Conservation (phyloP, 1,139 yeast genomes). For the Sugiyamaella japonica region DNA sequence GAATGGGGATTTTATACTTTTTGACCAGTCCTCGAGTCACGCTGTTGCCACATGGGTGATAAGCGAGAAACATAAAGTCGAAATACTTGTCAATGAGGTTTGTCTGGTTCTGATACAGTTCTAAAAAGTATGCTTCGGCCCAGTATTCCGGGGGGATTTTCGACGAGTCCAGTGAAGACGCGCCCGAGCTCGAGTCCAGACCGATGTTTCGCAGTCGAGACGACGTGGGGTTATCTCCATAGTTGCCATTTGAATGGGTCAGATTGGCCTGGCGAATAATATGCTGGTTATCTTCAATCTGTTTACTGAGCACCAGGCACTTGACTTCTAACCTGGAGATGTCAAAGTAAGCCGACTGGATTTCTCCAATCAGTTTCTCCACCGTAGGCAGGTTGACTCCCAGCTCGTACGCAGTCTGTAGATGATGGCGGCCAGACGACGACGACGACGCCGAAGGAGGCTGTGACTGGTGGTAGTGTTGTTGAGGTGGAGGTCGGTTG, state of each 20-base stretch:
- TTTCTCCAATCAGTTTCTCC: slow-evolving; percentile 27
- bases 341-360: slow-evolving; percentile 32
- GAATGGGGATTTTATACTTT: slow-evolving; percentile 36
- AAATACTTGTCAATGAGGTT: slow-evolving; percentile 34
- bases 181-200: background rate
- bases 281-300: slow-evolving; percentile 22
- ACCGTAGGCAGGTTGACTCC: slow-evolving; percentile 25
- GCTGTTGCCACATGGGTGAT: slow-evolving; percentile 33
- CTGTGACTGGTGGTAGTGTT: slow-evolving; percentile 10
- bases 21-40: slow-evolving; percentile 32
- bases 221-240: slow-evolving; percentile 12
- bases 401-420: slow-evolving; percentile 19
- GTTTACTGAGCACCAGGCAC: slow-evolving; percentile 23
- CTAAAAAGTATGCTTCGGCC: slow-evolving; percentile 27
- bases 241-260: slow-evolving; percentile 1
- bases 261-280: slow-evolving; percentile 8
- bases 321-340: slow-evolving; percentile 31
- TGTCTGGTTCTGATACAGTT: slow-evolving; percentile 29
- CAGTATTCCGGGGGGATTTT: slow-evolving; percentile 15
- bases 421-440: slow-evolving; percentile 15
- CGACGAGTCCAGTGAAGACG: background rate
- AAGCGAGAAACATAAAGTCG: slow-evolving; percentile 35
- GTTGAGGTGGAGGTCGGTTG: slow-evolving; percentile 2
- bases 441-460: slow-evolving; percentile 8
- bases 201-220: slow-evolving; percentile 5